phyloP scores from a whole-genome alignment of 2,329 filamentous ascomycete genomes.

The Arthrobotrys conoides region DNA sequence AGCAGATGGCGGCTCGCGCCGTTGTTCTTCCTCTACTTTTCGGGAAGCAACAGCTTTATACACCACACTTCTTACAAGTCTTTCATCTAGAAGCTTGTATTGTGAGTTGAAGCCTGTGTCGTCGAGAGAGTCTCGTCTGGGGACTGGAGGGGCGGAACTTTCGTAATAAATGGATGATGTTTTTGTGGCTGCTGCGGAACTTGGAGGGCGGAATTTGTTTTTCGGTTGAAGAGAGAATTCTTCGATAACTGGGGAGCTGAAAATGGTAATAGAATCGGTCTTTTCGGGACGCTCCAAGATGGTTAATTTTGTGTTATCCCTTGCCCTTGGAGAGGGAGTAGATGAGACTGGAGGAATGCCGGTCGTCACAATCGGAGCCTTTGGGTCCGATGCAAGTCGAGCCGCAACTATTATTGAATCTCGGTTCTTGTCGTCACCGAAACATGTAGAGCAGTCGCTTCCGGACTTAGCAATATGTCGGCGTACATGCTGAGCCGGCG shows the following conservation, averaged over 20 bases:
- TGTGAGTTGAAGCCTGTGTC: constrained; percentile 55
- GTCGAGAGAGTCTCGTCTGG: constrained; percentile 35
- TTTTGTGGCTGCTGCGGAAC: constrained; percentile 55
- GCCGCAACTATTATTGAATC: constrained; percentile 46
- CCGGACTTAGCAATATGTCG: constrained; percentile 54
- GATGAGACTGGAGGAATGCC: constrained; percentile 19
- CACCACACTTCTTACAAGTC: constrained; percentile 50
- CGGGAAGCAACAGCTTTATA: constrained; percentile 46
- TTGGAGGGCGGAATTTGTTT: constrained; percentile 48
- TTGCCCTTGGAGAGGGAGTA: constrained; percentile 13
- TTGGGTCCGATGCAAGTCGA: constrained; percentile 25
- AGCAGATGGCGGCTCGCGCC: constrained; percentile 17
- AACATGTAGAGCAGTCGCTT: constrained; percentile 58
- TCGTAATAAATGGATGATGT: constrained; percentile 55
- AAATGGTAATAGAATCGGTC: constrained; percentile 44
- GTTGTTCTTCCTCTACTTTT: constrained; percentile 48
- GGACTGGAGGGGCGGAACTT: constrained; percentile 45
- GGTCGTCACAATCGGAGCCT: constrained; percentile 11
- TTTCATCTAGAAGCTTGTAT: constrained; percentile 58
- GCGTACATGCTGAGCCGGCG: constrained; percentile 36
- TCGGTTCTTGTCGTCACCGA: constrained; percentile 53
- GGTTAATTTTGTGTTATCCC: constrained; percentile 7
- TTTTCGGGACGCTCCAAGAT: constrained; percentile 32
- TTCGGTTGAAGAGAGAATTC: constrained; percentile 57
- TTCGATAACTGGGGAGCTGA: constrained; percentile 54